Percentiles rank a stretch among this genome's conserved stretches.
Evolutionary conservation across 148 eudicot species (phyloP).

Genomic region (Silene latifolia): DNA sequence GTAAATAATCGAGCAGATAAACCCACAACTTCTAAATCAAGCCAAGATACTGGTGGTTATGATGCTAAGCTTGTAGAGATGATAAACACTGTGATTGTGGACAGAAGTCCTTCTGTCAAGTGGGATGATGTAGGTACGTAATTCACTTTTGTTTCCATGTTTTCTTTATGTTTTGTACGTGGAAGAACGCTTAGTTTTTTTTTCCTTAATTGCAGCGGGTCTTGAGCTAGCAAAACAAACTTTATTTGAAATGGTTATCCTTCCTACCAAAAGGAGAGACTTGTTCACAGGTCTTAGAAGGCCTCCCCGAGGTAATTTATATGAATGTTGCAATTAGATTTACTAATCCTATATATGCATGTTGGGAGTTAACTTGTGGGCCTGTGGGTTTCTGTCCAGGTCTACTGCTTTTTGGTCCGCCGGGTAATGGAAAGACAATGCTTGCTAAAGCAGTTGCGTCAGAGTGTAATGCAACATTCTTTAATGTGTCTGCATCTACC

Average conservation of each 20-base stretch:
- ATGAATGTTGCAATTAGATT: neutral
- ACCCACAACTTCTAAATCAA: slow-evolving; percentile 43
- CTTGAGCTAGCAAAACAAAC: slow-evolving; percentile 98
- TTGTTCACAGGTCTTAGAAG: slow-evolving; percentile 93
- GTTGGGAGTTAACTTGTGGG: slow-evolving; percentile 2
- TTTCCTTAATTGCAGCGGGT: slow-evolving; percentile 60
- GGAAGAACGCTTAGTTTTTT: neutral
- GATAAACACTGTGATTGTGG: slow-evolving; percentile 91
- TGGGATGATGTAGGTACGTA: slow-evolving; percentile 97
- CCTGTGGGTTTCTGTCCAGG: slow-evolving; percentile 41
- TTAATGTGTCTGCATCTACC: slow-evolving; percentile 92
- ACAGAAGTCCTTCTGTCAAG: slow-evolving; percentile 92
- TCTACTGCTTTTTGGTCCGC: slow-evolving; percentile 97
- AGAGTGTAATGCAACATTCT: slow-evolving; percentile 92
- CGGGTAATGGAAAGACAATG: slow-evolving; percentile 98
- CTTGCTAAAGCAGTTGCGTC: slow-evolving; percentile 99
- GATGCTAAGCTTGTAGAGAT: slow-evolving; percentile 80
- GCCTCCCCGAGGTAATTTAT: slow-evolving; percentile 75
- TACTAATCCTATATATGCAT: neutral
- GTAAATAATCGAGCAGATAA: slow-evolving; percentile 34
- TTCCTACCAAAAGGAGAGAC: slow-evolving; percentile 91
- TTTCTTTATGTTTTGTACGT: slow-evolving; percentile 4
- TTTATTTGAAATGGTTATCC: slow-evolving; percentile 86
- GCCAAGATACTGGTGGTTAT: slow-evolving; percentile 47
- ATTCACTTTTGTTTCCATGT: neutral